Conservation (phyloP, 1,139 yeast species). For the Suhomyces anneliseae region DNA sequence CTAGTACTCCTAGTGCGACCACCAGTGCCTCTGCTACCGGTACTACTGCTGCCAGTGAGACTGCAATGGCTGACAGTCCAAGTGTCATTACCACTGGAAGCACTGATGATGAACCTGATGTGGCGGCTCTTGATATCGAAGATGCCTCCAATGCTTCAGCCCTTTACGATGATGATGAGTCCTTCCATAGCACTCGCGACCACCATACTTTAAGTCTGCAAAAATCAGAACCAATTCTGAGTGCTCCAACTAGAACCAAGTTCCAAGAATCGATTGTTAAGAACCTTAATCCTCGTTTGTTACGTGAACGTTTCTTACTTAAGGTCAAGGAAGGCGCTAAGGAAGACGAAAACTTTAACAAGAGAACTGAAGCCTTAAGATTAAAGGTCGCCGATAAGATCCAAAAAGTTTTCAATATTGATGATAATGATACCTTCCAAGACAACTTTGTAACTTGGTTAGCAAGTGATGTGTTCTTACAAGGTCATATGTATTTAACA, state of each 20-base stretch:
- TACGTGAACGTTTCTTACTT: conserved; percentile 23
- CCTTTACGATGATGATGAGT: conserved; percentile 4
- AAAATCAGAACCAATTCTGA: not conserved
- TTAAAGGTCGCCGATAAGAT: conserved; percentile 39
- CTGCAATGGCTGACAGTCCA: too few relatives aligned
- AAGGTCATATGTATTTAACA: conserved; percentile 82
- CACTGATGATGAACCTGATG: too few relatives aligned
- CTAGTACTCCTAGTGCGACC: too few relatives aligned
- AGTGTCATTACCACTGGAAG: not conserved
- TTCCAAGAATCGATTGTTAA: conserved; percentile 39
- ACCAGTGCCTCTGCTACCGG: too few relatives aligned
- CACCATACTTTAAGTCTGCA: not conserved
- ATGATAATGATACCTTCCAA: conserved; percentile 51
- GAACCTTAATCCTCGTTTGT: conserved; percentile 30
- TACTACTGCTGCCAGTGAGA: too few relatives aligned
- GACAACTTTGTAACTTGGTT: conserved; percentile 77
- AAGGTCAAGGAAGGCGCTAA: conserved; percentile 16
- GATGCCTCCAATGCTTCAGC: too few relatives aligned
- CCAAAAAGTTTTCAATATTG: conserved; percentile 39
- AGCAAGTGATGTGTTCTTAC: conserved; percentile 75
- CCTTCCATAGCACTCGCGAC: conserved; percentile 10
- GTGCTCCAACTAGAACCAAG: conserved; percentile 15
- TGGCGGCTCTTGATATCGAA: too few relatives aligned
- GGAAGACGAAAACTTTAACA: conserved; percentile 11
- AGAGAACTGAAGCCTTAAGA: conserved; percentile 20